Base-by-base conservation (phyloP, 2,329 filamentous ascomycete genomes). In the Fusarium buharicum region DNA sequence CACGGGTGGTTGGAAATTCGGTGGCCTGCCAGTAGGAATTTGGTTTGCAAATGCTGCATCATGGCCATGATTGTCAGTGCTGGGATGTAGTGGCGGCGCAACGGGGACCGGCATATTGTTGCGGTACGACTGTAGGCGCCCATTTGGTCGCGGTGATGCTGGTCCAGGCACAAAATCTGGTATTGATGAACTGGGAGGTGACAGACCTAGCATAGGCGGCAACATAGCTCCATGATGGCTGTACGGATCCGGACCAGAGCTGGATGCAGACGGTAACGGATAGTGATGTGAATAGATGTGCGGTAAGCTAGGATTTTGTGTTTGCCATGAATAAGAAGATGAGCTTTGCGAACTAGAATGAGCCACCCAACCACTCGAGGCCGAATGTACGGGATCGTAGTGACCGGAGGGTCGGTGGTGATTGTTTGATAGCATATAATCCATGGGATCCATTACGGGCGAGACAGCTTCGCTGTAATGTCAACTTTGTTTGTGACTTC, bases 331-430 rank as follows among this genome's bases (percentile, higher is more conserved):
- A 37, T 71, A 68, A 18, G 62, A 39, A 31, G 58, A 33, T 34
- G 60, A 55, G 18, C 49, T 46, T n/a, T 69, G 69, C 22, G 63
- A 50, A 44, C 64, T 64, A 48, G 59, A 48, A 45, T 65, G 64
- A 43, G 61, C 47, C 41, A 56, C 52, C 73, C 73, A 75, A 33
- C 64, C 51, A 40, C 50, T 62, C 17, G 69, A 59, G 30, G 68
- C 60, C 27, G 66, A 59, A 48, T 73, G 72, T 33, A 73, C 66
- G 16, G 72, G 65, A 36, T 71, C 72, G 45, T 70, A 70, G 45
- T 70, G 69, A 16, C 66, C 49, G n/a, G 49, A 45, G 34, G 64
- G 40, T 40, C 68, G 64, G 36, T 62, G 55, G 38, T 67, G 58
- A 36, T 66, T 61, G 49, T 67, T 60, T 37, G 55, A 62, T 40